Evolutionary conservation across 1,139 yeast genomes (phyloP).

Genomic region (Suzukiozyma palmioleophila): DNA sequence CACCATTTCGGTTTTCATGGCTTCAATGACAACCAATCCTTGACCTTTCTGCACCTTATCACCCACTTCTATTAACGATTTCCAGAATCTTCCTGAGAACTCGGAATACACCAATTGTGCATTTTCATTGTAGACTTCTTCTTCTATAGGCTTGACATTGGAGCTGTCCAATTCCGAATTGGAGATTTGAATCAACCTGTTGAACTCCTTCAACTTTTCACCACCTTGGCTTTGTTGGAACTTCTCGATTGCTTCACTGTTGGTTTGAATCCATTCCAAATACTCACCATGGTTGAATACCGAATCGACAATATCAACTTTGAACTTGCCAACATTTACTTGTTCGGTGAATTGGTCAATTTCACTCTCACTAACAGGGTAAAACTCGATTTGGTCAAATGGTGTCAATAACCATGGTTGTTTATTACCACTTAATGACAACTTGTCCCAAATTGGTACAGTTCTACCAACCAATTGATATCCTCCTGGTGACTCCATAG

Average conservation of each 20-base stretch:
- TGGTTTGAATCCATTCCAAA: conserved; percentile 69
- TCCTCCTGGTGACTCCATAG: conserved; percentile 99
- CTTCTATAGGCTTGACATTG: conserved; percentile 35
- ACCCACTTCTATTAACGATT: conserved; percentile 79
- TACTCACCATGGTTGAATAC: conserved; percentile 82
- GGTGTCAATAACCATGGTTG: conserved; percentile 89
- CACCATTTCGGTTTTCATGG: conserved; percentile 97
- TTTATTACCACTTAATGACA: conserved; percentile 64
- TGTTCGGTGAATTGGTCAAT: conserved; percentile 68
- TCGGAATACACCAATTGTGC: conserved; percentile 88
- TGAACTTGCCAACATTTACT: conserved; percentile 75
- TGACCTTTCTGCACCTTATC: conserved; percentile 70
- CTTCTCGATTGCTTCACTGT: conserved; percentile 65
- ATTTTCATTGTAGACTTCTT: conserved; percentile 58
- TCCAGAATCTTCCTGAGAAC: conserved; percentile 96
- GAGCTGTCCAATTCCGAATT: conserved; percentile 67
- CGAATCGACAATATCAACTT: conserved; percentile 68
- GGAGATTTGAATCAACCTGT: conserved; percentile 74
- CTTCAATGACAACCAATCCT: conserved; percentile 85
- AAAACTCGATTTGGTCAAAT: conserved; percentile 92
- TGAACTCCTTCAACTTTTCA: conserved; percentile 80
- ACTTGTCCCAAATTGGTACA: conserved; percentile 95
- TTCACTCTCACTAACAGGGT: conserved; percentile 83
- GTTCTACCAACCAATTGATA: conserved; percentile 96
- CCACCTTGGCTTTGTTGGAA: conserved; percentile 69